Percentiles rank a stretch among this genome's conserved stretches.
Conservation (phyloP, 257 asterid species). For the Solanum chilense region DNA sequence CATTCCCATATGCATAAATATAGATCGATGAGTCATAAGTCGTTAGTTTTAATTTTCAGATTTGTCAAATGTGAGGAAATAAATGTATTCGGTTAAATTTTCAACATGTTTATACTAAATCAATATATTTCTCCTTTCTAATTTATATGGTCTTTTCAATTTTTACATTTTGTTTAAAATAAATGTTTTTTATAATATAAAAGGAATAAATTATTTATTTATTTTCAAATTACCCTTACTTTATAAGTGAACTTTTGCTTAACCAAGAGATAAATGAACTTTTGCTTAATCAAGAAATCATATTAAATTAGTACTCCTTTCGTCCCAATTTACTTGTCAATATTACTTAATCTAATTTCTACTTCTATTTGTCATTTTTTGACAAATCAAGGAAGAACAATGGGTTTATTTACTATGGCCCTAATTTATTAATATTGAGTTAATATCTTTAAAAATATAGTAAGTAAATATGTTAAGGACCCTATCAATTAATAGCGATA, state of each 20-base stretch:
- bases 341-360: no score
- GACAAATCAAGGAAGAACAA: no score
- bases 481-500: no score
- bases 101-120: not conserved
- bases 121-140: not conserved
- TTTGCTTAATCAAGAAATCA: not conserved
- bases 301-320: not conserved
- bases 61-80: not conserved
- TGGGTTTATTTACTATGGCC: no score
- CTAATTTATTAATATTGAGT: no score
- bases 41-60: not conserved
- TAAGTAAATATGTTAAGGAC: no score
- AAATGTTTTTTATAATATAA: not conserved
- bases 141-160: not conserved
- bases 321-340: no score
- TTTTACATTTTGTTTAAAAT: not conserved
- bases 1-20: not conserved
- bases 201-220: not conserved
- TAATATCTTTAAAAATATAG: no score
- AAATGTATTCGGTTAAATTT: not conserved
- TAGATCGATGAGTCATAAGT: not conserved
- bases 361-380: no score
- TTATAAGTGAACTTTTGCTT: not conserved
- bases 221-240: not conserved
- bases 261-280: not conserved